Evolutionary conservation across 495 filamentous ascomycete species (phyloP).

Genomic region (Evernia prunastri): DNA sequence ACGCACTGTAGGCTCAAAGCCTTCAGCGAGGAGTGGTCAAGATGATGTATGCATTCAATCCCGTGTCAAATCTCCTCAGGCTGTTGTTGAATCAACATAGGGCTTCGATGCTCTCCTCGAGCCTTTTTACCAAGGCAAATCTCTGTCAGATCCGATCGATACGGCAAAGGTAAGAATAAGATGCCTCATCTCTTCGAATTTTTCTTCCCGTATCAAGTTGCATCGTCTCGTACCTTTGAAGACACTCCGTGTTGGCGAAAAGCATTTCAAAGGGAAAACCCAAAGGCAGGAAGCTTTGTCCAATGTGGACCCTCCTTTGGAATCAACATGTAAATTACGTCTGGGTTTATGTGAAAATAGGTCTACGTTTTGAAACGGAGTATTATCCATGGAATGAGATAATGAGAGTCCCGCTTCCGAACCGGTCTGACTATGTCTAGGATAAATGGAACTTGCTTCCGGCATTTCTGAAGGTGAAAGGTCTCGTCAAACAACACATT

Average conservation of each 20-base stretch:
- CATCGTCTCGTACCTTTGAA: neutral
- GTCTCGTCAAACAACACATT: slow-evolving; percentile 92
- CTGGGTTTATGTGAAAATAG: neutral
- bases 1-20: neutral
- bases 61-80: neutral
- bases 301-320: neutral
- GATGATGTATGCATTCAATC: slow-evolving; percentile 8
- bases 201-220: neutral
- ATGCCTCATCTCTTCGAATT: neutral
- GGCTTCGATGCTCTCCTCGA: slow-evolving; percentile 80
- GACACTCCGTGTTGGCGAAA: neutral
- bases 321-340: neutral
- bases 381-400: neutral
- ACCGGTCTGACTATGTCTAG: slow-evolving; percentile 26
- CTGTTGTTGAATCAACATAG: slow-evolving; percentile 7
- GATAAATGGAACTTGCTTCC: slow-evolving; percentile 97
- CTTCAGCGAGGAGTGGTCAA: slow-evolving; percentile 24
- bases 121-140: slow-evolving; percentile 95
- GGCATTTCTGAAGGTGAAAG: slow-evolving; percentile 95
- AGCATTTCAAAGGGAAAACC: too few relatives aligned
- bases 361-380: neutral
- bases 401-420: neutral
- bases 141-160: slow-evolving; percentile 83
- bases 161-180: slow-evolving; percentile 55
- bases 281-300: neutral